Percentiles rank a stretch among this genome's conserved stretches.
Conservation (phyloP, 495 filamentous ascomycete species). For the Talaromyces nanjingensis region DNA sequence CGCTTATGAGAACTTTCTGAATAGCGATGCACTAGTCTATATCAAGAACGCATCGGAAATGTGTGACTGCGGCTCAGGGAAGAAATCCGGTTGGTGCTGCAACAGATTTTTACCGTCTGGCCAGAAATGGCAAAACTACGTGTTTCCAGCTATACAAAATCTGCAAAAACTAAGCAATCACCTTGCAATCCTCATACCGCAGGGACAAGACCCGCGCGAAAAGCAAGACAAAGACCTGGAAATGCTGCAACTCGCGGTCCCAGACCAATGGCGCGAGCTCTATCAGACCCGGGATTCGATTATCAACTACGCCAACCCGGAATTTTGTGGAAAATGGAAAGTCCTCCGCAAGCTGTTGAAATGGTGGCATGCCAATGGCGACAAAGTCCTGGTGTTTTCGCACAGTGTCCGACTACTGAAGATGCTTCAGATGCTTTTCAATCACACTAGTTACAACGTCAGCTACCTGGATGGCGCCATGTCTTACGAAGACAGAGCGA, state of each 20-base stretch:
- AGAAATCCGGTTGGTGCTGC: conserved; percentile 81
- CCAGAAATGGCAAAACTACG: conserved; percentile 63
- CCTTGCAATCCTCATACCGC: conserved; percentile 79
- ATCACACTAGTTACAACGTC: conserved; percentile 83
- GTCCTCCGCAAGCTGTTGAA: conserved; percentile 77
- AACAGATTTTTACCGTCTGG: conserved; percentile 49
- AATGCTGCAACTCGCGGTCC: conserved; percentile 66
- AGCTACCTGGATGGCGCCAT: conserved; percentile 87
- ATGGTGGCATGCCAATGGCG: conserved; percentile 83
- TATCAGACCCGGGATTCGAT: conserved; percentile 72
- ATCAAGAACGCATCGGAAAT: conserved; percentile 59
- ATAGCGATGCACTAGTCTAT: conserved; percentile 60
- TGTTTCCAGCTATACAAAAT: conserved; percentile 78
- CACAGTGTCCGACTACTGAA: conserved; percentile 79
- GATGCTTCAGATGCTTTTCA: conserved; percentile 82
- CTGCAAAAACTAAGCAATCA: conserved; percentile 90
- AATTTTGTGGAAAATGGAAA: conserved; percentile 98
- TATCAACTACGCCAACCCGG: conserved; percentile 74
- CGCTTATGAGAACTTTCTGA: conserved; percentile 77
- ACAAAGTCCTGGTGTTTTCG: conserved; percentile 93
- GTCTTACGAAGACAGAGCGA: conserved; percentile 73
- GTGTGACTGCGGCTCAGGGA: conserved; percentile 65
- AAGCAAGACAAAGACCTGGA: conserved; percentile 76
- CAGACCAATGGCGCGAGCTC: conserved; percentile 68
- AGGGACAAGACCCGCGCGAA: conserved; percentile 57